Evolutionary conservation across 768 basidiomycete species (phyloP), one percentile per base, ranked within the genome.

Genomic region (Suillus clintonianus): DNA sequence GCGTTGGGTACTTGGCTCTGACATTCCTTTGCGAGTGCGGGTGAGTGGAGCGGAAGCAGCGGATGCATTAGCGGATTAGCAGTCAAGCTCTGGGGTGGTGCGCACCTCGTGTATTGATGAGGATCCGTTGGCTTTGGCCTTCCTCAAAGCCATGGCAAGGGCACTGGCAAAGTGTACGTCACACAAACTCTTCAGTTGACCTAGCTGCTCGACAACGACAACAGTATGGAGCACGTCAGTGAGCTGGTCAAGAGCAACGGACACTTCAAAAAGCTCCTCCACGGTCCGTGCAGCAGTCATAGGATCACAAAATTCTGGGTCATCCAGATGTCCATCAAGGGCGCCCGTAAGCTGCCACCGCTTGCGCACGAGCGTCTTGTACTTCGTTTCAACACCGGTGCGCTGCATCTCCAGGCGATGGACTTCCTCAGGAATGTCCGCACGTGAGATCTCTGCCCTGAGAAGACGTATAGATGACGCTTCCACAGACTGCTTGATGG

Each of bases 81-180:
- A 27, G 27, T 27, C 27, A 27, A 27, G 27, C 27, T 27, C 27
- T 27, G 27, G 27, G 27, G 27, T 27, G 27, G 27, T 27, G 27
- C 27, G 4, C 27, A 27, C 27, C 27, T 27, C 27, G 27, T 27
- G 4, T 27, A 27, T 27, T 27, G 27, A 27, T 27, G 27, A 27
- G 27, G 27, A 27, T 27, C 27, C 27, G 27, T 27, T 27, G 27
- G 27, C 27, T 27, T 94, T 92, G 48, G 94, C 81, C 78, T 95
- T 94, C 64, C 90, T 82, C 62, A 94, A 78, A 2, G 90, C 92
- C 86, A 95, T 86, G 30, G 90, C 86, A 9, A 95, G 80, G 19
- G 93, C 92, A 69, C 91, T 92, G 15, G 83, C 80, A 27, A 82
- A 85, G 74, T 95, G 93, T 9, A 85, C 79, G 56, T 90, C 88